A percentile compares a stretch with the other conserved stretches of the same genome.
phyloP scores from a whole-genome alignment of 2,329 filamentous ascomycete species.

The Sporothrix protearum region DNA sequence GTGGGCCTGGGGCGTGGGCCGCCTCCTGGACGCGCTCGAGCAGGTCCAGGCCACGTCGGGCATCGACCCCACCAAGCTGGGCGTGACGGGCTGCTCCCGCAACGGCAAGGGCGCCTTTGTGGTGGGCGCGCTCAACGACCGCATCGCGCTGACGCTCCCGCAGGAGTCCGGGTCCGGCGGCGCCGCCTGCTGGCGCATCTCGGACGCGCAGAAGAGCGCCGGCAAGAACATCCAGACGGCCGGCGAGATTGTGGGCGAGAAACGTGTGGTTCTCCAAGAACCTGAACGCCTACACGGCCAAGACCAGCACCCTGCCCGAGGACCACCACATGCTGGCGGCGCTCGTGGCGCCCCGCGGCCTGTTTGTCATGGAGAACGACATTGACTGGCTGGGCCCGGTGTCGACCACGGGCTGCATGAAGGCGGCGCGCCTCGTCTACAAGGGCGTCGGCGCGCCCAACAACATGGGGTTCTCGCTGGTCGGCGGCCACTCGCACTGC shows the following conservation, averaged over 20 bases:
- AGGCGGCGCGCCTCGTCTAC: constrained; percentile 52
- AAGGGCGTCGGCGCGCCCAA: constrained; percentile 50
- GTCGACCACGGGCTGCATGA: constrained; percentile 56
- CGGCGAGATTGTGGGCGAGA: constrained; percentile 42
- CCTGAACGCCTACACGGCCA: constrained; percentile 51
- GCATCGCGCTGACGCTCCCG: constrained; percentile 58
- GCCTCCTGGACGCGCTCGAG: constrained; percentile 59
- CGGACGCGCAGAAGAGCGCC: constrained; percentile 46
- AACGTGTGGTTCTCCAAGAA: constrained; percentile 60
- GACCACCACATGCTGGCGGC: constrained; percentile 59
- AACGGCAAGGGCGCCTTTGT: constrained; percentile 63
- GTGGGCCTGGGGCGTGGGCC: constrained; percentile 62
- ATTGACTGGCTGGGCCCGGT: constrained; percentile 58
- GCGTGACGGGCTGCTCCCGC: constrained; percentile 61
- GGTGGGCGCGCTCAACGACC: constrained; percentile 55
- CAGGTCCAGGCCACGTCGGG: constrained; percentile 42
- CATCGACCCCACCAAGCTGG: constrained; percentile 50
- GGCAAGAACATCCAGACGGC: constrained; percentile 60
- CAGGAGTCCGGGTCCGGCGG: constrained; percentile 62
- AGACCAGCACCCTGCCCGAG: constrained; percentile 47
- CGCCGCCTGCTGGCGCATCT: constrained; percentile 59
- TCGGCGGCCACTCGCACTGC: constrained; percentile 54
- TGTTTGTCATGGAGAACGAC: constrained; percentile 56
- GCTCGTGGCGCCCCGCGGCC: constrained; percentile 53
- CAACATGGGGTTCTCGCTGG: constrained; percentile 56